Conservation (phyloP, 2,329 filamentous ascomycete genomes). For the Tolypocladium ophioglossoides region DNA sequence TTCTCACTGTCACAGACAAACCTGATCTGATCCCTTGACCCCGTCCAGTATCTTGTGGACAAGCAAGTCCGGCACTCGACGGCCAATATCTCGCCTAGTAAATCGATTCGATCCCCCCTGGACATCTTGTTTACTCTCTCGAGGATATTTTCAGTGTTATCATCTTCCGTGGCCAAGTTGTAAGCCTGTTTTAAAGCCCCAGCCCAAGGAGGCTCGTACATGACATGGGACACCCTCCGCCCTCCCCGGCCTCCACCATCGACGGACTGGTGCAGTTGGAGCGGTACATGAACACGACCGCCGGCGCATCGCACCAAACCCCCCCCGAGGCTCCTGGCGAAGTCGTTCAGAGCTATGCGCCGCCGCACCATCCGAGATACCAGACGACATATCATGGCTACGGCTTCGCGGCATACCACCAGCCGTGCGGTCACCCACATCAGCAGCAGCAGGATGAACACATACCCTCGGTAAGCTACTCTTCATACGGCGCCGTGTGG, state of each 20-base stretch:
- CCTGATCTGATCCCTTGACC: not conserved
- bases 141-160: not conserved
- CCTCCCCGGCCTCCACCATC: slow-evolving; percentile 33
- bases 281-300: not conserved
- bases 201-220: slow-evolving; percentile 1
- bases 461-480: not conserved
- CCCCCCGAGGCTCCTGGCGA: not conserved
- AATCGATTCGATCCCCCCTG: not conserved
- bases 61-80: not conserved
- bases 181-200: not conserved
- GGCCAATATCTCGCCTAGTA: not conserved
- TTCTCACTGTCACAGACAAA: not conserved
- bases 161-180: not conserved
- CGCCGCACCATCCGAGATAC: not conserved
- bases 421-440: not conserved
- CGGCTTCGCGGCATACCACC: not conserved
- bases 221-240: slow-evolving; percentile 28
- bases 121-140: not conserved
- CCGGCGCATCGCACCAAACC: not conserved
- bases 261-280: slow-evolving; percentile 7
- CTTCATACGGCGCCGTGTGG: not conserved
- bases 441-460: not conserved
- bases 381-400: not conserved
- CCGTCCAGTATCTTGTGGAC: not conserved
- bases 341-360: not conserved